Conservation (phyloP, 2,329 filamentous ascomycete species). For the Beauveria sp. region DNA sequence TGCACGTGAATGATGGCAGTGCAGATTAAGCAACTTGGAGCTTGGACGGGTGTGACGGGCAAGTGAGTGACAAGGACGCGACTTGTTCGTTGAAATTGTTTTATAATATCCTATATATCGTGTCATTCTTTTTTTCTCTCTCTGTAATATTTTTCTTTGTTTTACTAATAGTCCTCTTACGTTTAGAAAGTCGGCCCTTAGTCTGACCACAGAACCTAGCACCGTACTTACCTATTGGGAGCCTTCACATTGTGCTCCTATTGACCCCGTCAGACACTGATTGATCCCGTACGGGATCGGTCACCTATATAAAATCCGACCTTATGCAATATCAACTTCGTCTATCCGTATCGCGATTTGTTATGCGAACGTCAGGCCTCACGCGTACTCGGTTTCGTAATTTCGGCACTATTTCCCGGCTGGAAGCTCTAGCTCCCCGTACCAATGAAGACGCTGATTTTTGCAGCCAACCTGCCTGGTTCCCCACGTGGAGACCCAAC, state of each 20-base stretch:
- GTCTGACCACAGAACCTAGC: too few species aligned
- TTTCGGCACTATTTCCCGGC: neutral
- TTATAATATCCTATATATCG: too few species aligned
- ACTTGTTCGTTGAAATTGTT: too few species aligned
- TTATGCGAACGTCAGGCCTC: neutral
- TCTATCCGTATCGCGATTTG: neutral
- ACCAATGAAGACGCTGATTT: neutral
- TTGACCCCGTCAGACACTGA: too few species aligned
- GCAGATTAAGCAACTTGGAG: neutral
- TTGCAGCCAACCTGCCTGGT: neutral
- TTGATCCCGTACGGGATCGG: neutral
- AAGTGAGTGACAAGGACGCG: neutral
- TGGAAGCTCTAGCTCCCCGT: neutral
- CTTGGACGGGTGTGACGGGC: neutral
- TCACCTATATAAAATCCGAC: neutral
- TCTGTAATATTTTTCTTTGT: too few species aligned
- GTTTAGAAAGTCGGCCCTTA: too few species aligned
- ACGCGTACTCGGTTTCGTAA: slow-evolving; percentile 9
- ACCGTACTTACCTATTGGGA: too few species aligned
- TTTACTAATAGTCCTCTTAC: too few species aligned
- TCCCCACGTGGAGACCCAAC: neutral
- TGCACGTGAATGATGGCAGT: slow-evolving; percentile 7
- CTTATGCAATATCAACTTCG: neutral
- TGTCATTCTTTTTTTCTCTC: too few species aligned
- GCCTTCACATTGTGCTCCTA: too few species aligned